Base-by-base conservation (phyloP, 768 basidiomycete species). In the Suillus alpinus region DNA sequence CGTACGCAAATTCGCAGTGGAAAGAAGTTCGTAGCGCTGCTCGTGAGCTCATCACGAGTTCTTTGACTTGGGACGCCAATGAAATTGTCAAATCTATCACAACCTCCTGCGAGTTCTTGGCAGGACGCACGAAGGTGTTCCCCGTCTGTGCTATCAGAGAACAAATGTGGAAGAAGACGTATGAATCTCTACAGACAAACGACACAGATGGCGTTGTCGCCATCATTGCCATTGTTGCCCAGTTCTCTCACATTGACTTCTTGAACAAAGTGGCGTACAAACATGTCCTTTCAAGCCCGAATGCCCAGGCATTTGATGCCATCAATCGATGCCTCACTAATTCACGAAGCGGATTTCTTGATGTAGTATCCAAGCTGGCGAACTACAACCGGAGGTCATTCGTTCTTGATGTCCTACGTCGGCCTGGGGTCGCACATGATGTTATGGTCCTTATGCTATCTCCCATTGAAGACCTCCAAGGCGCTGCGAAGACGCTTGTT, bases 391-490 rank as follows among this genome's bases (percentile, higher is more conserved):
- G 80, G 36, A 81, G 84, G 8, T 66, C 75, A n/a, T 71, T 78
- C 43, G 75, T 86, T 18, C 75, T 84, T 51, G 75, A 82, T 6
- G 71, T 95, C 36, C 78, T 95, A 52, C 72, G 75, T 50, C 77
- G 74, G 7, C 79, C 83, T 1, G 84, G 80, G 13, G 81, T 89
- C 31, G 85, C 84, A 4, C 80, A 83, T 65, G 76, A 86, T 50
- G 73, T 89, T 47, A 83, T 88, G 61, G 71, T 80, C 39, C 80
- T 96, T 39, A 83, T 96, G 71, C 76, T 98, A 36, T 98, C 94
- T 20, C 95, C 96, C 0, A 80, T 88, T 34, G 86, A 87, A 20
- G 82, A 85, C 14, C 75, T 95, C 16, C 91, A 91, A 66, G 77
- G 80, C 47, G 86, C 89, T 12, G 91, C 88, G 1, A 91, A 94